Evolutionary conservation across 306 rosid species (phyloP), one percentile per base, ranked within the genome.

Genomic region (Acacia confusa): DNA sequence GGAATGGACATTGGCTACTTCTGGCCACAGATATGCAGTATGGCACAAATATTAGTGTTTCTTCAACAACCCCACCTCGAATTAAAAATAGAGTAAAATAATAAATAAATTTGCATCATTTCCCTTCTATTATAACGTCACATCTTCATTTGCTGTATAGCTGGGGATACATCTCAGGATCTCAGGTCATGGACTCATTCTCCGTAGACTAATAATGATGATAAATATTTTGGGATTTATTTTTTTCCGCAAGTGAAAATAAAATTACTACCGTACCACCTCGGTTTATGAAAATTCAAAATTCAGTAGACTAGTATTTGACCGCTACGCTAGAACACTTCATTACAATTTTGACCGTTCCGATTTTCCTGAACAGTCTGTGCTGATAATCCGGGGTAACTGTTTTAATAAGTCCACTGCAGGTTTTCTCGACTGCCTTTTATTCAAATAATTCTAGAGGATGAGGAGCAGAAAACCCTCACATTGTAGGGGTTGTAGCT

Each of bases 1-100:
- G 85, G 94, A 92, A 87, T 95, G 99, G 97, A 85, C 91, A 20
- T 84, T 92, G 65, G 87, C 99, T 66, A 81, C 95, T 65, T 40
- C 74, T 81, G 97, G 95, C 85, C 89, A 91, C 64, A 86, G 89
- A 78, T 95, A 95, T 76, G 99, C 97, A 47, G 89, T 95, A 63
- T 95, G 98, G 98, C 78, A 90, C 30, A 95, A 92, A 86, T 86
- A 60, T 10, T 24, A 83, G 71, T 70, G 74, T 40, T 58, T 60
- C 13, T 36, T 25, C 28, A 47, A 41, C 25, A 55, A 55, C 13
- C 61, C 61, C 61, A 47, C 24, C 24, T 52, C 8, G 60, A 52
- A 52, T 19, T 17, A 52, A 52, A 44, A 12, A 41, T 41, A 8
- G 45, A 43, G 12, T 9, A 43, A 43, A 2, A 10, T 36, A 36